Percentiles rank a stretch among this genome's conserved stretches.
phyloP scores from a whole-genome alignment of 1,139 yeast species.

The Geotrichum siamense region DNA sequence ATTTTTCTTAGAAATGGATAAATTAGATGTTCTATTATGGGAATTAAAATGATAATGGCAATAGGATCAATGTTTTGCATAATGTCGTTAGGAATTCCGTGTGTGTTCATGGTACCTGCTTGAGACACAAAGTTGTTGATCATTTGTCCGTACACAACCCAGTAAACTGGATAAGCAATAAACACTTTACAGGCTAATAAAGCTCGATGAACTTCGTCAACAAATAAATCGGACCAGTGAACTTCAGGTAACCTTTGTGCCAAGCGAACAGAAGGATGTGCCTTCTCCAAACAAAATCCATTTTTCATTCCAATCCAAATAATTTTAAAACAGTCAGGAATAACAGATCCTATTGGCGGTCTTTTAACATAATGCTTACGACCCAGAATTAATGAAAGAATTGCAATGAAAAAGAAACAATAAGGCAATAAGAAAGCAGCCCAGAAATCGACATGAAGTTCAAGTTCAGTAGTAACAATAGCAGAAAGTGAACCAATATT shows the following conservation, averaged over 20 bases:
- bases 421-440: conserved; percentile 65
- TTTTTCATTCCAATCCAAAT: conserved; percentile 43
- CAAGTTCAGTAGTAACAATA: conserved; percentile 69
- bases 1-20: conserved; percentile 52
- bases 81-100: conserved; percentile 60
- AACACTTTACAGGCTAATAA: conserved; percentile 58
- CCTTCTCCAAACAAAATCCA: conserved; percentile 46
- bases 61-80: conserved; percentile 58
- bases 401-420: conserved; percentile 54
- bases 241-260: conserved; percentile 38
- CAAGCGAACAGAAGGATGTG: conserved; percentile 45
- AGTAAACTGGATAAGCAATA: conserved; percentile 53
- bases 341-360: conserved; percentile 58
- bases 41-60: conserved; percentile 55
- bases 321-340: conserved; percentile 50
- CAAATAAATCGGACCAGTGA: conserved; percentile 56
- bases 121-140: conserved; percentile 55
- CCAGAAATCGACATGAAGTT: conserved; percentile 68
- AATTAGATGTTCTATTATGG: conserved; percentile 46
- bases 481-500: conserved; percentile 75
- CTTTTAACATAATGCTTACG: conserved; percentile 50
- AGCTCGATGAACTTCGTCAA: conserved; percentile 55
- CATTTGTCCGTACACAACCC: conserved; percentile 66
- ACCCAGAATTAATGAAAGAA: conserved; percentile 50
- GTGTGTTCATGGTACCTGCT: conserved; percentile 58